A percentile compares a stretch with the other conserved stretches of the same genome.
phyloP scores from a whole-genome alignment of 2,329 filamentous ascomycete species.

The Cadophora sp. region DNA sequence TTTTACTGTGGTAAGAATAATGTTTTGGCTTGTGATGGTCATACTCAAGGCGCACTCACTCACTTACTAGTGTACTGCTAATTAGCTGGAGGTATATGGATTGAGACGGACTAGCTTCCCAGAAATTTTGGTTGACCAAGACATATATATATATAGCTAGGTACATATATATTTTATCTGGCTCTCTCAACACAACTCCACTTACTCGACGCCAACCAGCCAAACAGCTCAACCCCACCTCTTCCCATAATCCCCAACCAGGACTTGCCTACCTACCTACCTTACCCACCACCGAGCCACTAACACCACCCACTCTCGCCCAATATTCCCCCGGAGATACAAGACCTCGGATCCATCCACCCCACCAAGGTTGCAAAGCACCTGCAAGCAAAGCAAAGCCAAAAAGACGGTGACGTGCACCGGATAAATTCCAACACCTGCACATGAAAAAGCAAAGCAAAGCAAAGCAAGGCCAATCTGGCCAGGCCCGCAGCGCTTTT shows the following conservation, averaged over 20 bases:
- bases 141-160: background rate
- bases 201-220: too few species aligned
- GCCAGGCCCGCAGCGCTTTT: conserved; percentile 4
- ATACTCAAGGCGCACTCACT: too few species aligned
- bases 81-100: too few species aligned
- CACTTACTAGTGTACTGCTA: too few species aligned
- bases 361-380: background rate
- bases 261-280: too few species aligned
- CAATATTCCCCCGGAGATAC: conserved; percentile 1
- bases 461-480: too few species aligned
- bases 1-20: too few species aligned
- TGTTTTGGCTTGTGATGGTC: too few species aligned
- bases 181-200: background rate
- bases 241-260: background rate
- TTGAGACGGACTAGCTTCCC: too few species aligned
- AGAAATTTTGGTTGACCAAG: background rate
- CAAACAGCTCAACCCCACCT: background rate
- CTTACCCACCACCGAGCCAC: too few species aligned
- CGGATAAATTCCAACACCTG: conserved; percentile 23
- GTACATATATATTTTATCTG: background rate
- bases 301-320: background rate
- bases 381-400: background rate
- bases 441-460: too few species aligned
- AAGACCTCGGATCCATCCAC: background rate
- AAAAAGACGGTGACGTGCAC: conserved; percentile 21